Base-by-base conservation (phyloP, 306 rosid species). In the Vigna hirtella region DNA sequence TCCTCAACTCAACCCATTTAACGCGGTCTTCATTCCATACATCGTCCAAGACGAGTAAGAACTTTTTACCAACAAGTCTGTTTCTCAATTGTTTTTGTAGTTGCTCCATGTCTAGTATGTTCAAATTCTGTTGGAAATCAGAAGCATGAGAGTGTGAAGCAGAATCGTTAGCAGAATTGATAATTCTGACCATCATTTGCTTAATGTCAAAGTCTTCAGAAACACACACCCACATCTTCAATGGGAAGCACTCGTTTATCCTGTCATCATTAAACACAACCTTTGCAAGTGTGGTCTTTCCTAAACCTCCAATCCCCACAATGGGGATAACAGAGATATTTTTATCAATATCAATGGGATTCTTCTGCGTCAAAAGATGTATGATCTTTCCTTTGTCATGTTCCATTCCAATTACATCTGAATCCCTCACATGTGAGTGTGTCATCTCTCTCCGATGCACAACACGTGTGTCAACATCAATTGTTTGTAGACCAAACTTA, bases 221-320 rank as follows among this genome's bases (percentile, higher is more conserved):
- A 17, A 72, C 73, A 51, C 76, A 56, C 24, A 72, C 83, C 83
- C 83, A 72, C 78, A 72, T 72, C 16, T 11, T 45, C 5, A 12
- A 6, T 5, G 52, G 5, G 32, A 80, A 80, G 5, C 38, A 22
- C 18, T 28, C 8, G 1, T 11, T 0, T 10, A 62, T 34, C 52
- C 77, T 52, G 9, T 26, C 15, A 5, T 72, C 83, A 52, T 50
- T 72, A 20, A 22, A 73, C 30, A 79, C 78, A 30, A 20, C 14
- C 26, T 72, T 79, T 16, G 78, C 78, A 32, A 71, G 64, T 4
- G 78, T 80, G 16, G 83, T 80, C 36, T 80, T 80, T 7, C 83
- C 83, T 73, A 80, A 18, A 2, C 83, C 83, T 3, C 73, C 78
- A 4, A 72, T 72, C 2, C 83, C 83, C 30, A 64, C 74, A 8